These are phyloP conservation scores for Citrus sinensis DNA, from an alignment of 345 rosid species.

Conservation along the genomic window DNA sequence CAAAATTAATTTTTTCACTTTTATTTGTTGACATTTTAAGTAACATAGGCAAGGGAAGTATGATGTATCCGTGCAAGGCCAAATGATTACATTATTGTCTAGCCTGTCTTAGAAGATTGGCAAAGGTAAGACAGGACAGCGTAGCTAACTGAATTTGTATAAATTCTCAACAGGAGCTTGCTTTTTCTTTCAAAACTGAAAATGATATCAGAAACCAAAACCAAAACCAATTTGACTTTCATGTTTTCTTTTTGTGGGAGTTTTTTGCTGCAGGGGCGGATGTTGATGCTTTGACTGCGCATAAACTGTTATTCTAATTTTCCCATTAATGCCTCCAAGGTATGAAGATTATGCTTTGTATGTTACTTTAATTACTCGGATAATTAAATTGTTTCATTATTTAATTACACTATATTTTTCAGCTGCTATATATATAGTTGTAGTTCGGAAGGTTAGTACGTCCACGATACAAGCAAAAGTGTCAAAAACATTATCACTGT, in stretches of 20 bases:
- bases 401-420: neutral
- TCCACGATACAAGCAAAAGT: neutral
- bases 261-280: neutral
- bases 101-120: no score
- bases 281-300: neutral
- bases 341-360: neutral
- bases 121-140: neutral
- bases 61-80: no score
- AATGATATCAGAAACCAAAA: neutral
- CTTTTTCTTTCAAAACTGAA: neutral
- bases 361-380: no score
- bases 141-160: neutral
- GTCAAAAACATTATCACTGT: slow-evolving; percentile 4
- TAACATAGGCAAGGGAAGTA: no score
- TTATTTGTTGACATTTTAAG: no score
- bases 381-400: no score
- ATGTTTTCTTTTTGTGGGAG: neutral
- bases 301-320: neutral
- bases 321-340: neutral
- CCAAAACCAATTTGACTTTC: neutral
- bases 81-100: no score
- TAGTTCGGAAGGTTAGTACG: neutral
- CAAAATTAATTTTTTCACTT: no score
- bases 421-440: neutral
- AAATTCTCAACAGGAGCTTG: neutral